These are phyloP conservation scores for Arxiozyma slooffiae DNA, from an alignment of 1,139 yeast genomes.

Conservation along the genomic window DNA sequence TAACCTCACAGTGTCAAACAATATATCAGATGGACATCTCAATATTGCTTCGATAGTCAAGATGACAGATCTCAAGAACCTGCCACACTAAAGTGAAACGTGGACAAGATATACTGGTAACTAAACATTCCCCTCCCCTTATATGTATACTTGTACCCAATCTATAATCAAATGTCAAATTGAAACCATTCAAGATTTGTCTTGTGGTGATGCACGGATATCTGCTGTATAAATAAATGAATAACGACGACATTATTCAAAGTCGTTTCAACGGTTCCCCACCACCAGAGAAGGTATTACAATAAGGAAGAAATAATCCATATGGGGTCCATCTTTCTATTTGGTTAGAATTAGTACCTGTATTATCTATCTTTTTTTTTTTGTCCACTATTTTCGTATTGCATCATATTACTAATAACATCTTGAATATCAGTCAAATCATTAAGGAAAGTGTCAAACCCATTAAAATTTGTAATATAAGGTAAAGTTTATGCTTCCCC, in stretches of 20 bases:
- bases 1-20: constrained; percentile 92
- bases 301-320: constrained; percentile 93
- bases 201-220: constrained; percentile 40
- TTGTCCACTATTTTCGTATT: not conserved
- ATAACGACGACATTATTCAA: constrained; percentile 57
- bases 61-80: constrained; percentile 64
- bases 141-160: constrained; percentile 49
- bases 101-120: constrained; percentile 69
- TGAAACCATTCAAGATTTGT: constrained; percentile 49
- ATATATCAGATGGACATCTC: constrained; percentile 73
- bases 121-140: constrained; percentile 48
- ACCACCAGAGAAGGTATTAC: constrained; percentile 97
- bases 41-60: constrained; percentile 63
- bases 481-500: constrained; percentile 34
- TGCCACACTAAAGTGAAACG: constrained; percentile 78
- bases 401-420: not conserved
- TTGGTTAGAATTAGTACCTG: not conserved
- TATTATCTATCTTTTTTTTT: not conserved
- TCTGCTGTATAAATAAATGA: constrained; percentile 75
- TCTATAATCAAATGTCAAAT: constrained; percentile 53
- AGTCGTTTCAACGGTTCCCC: constrained; percentile 76
- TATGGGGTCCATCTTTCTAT: constrained; percentile 34
- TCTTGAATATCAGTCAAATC: not conserved
- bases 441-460: not conserved
- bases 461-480: constrained; percentile 13